A percentile compares a stretch with the other conserved stretches of the same genome.
Conservation (phyloP, 352 stramenopile genomes). For the Phytophthora podocarpi region DNA sequence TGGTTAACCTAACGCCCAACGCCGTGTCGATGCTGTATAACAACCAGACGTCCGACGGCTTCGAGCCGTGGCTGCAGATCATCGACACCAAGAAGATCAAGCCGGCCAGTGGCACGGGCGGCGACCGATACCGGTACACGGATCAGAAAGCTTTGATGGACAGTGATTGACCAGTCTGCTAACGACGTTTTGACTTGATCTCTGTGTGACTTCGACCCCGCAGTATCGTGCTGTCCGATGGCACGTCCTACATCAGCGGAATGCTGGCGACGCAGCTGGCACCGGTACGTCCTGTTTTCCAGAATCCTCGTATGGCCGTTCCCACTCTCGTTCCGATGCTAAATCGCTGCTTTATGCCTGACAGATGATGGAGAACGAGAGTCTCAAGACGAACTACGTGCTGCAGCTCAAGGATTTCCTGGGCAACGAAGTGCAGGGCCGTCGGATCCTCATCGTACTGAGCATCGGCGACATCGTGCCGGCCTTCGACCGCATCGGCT, state of each 20-base stretch:
- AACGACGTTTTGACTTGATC: slow-evolving; percentile 1
- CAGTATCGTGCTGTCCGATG: slow-evolving; percentile 84
- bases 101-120: slow-evolving; percentile 67
- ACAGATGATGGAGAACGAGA: slow-evolving; percentile 84
- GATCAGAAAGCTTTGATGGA: background rate
- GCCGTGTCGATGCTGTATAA: slow-evolving; percentile 88
- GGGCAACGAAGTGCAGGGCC: slow-evolving; percentile 83
- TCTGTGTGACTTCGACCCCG: background rate
- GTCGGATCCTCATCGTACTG: slow-evolving; percentile 86
- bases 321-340: background rate
- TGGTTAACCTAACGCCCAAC: slow-evolving; percentile 87
- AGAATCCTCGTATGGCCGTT: background rate
- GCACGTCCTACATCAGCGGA: slow-evolving; percentile 81
- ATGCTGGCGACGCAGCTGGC: slow-evolving; percentile 87
- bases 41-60: slow-evolving; percentile 82
- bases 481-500: slow-evolving; percentile 74
- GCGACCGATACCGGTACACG: slow-evolving; percentile 73
- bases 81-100: slow-evolving; percentile 92
- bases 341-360: background rate
- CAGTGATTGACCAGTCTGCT: background rate
- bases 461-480: slow-evolving; percentile 81
- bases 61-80: slow-evolving; percentile 87
- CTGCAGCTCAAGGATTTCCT: slow-evolving; percentile 87
- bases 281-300: slow-evolving; percentile 45
- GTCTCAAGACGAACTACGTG: slow-evolving; percentile 84